A percentile compares a stretch with the other conserved stretches of the same genome.
Evolutionary conservation across 345 rosid species (phyloP).

Genomic region (Populus deltoides): DNA sequence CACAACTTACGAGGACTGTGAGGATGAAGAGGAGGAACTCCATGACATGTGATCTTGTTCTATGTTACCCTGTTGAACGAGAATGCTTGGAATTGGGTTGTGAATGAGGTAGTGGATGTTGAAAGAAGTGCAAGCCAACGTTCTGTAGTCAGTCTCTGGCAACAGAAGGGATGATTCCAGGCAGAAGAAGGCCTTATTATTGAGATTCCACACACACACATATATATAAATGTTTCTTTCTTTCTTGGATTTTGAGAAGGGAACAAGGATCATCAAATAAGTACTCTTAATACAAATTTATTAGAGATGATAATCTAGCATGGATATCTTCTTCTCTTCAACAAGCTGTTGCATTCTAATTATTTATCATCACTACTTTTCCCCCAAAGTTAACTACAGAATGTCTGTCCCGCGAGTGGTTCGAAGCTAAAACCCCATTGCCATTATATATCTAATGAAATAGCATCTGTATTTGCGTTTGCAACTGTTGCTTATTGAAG

Average conservation of each 20-base stretch:
- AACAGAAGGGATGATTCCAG: slow-evolving; percentile 1
- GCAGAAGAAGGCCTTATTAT: neutral
- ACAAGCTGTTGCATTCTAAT: neutral
- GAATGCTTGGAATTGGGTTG: neutral
- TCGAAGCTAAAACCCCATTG: too few relatives aligned
- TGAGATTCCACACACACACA: neutral
- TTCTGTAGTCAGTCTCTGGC: neutral
- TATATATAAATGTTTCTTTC: neutral
- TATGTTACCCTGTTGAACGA: neutral
- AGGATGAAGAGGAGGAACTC: slow-evolving; percentile 36
- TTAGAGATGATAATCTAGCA: neutral
- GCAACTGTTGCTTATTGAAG: too few relatives aligned
- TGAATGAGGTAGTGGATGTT: neutral
- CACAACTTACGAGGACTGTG: slow-evolving; percentile 40
- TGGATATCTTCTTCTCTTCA: neutral
- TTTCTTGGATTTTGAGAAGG: neutral
- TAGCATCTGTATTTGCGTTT: too few relatives aligned
- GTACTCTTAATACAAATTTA: neutral
- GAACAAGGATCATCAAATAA: neutral
- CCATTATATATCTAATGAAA: too few relatives aligned
- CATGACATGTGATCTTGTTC: neutral
- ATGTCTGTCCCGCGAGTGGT: neutral
- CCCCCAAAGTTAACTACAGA: neutral
- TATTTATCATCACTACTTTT: neutral
- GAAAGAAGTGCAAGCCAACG: neutral